Evolutionary conservation across 192 early-diverging fungal species (phyloP).

Genomic region (Coemansia sp.): DNA sequence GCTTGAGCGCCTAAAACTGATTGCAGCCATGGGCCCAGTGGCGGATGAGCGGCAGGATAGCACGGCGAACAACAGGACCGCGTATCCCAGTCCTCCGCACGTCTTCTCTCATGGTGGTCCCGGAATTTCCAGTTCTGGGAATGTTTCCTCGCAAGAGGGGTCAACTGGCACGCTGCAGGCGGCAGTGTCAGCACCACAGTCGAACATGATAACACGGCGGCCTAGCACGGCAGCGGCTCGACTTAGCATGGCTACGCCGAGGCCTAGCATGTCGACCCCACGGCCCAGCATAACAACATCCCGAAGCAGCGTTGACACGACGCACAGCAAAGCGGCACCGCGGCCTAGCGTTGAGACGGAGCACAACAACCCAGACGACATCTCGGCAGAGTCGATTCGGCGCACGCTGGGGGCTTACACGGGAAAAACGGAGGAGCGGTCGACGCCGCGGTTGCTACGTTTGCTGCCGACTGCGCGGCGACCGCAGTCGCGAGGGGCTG

Average conservation of each 20-base stretch:
- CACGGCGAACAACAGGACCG: no score
- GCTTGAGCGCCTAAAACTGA: constrained; percentile 16
- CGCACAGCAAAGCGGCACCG: constrained; percentile 7
- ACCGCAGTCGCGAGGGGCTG: constrained; percentile 10
- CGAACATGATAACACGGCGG: constrained; percentile 1
- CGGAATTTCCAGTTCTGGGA: neutral
- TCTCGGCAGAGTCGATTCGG: constrained; percentile 33
- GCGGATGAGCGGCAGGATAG: no score
- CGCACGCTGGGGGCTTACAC: constrained; percentile 32
- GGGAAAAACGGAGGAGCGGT: constrained; percentile 17
- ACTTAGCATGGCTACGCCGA: constrained; percentile 1
- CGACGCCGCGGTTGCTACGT: constrained; percentile 36
- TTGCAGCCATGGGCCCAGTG: constrained; percentile 2
- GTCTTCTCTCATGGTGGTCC: no score
- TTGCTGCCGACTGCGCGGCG: constrained; percentile 22
- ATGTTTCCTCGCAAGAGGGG: neutral
- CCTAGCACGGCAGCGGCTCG: constrained; percentile 8
- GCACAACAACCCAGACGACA: constrained; percentile 19
- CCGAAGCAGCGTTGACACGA: neutral
- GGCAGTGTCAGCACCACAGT: neutral
- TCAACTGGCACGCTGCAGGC: neutral
- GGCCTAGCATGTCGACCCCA: neutral
- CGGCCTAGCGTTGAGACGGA: constrained; percentile 1
- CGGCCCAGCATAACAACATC: constrained; percentile 3
- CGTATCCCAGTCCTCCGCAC: no score